phyloP scores from a whole-genome alignment of 2,329 filamentous ascomycete species.

The Fusarium foetens region DNA sequence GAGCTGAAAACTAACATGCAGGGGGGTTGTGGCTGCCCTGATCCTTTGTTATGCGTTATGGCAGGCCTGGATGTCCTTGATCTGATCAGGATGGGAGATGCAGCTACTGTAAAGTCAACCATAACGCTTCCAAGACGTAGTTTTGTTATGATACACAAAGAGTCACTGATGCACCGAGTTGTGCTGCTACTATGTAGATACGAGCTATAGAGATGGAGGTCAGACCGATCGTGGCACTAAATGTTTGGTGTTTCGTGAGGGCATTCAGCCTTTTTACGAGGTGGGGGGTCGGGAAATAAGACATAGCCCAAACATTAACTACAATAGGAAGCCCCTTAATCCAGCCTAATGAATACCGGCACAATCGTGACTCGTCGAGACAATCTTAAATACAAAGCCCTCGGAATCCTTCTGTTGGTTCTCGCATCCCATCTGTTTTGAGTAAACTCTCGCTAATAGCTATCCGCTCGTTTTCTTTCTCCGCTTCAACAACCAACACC shows the following conservation, averaged over 20 bases:
- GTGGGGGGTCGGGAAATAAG: background rate
- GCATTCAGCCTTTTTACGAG: background rate
- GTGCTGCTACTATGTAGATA: background rate
- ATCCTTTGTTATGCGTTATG: background rate
- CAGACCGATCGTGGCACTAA: background rate
- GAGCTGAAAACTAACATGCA: background rate
- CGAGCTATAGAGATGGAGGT: background rate
- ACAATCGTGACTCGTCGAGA: background rate
- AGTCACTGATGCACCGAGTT: background rate
- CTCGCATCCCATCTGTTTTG: background rate
- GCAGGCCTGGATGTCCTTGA: background rate
- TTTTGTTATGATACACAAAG: background rate
- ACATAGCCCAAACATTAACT: background rate
- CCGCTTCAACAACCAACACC: background rate
- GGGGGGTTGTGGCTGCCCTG: background rate
- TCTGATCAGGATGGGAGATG: background rate
- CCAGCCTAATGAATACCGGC: background rate
- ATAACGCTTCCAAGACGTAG: background rate
- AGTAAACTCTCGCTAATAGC: background rate
- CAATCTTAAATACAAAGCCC: background rate
- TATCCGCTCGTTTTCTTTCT: background rate
- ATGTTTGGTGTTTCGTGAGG: background rate
- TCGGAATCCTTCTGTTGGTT: background rate
- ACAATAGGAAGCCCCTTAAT: slow-evolving; percentile 1
- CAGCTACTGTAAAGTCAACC: no score